Percentiles rank a stretch among this genome's conserved stretches.
phyloP scores from a whole-genome alignment of 1,284 basidiomycete genomes.

The Leccinum subrobustum region DNA sequence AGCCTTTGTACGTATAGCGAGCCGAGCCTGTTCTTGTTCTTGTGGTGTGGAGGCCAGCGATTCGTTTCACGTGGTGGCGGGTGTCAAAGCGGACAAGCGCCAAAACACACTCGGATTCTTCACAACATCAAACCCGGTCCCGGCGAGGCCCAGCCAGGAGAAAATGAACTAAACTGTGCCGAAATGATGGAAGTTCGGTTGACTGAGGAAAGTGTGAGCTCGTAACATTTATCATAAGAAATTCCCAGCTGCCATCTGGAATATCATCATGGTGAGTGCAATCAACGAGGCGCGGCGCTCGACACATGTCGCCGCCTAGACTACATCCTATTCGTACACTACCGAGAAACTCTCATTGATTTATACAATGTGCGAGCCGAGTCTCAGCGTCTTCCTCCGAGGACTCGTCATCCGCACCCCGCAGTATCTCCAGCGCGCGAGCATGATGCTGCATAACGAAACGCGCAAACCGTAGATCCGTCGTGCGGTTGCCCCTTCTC shows the following conservation, averaged over 20 bases:
- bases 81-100: conserved; percentile 29
- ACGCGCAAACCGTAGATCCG: conserved; percentile 33
- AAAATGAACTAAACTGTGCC: conserved; percentile 27
- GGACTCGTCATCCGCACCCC: conserved; percentile 13
- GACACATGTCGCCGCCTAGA: conserved; percentile 6
- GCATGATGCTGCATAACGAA: conserved; percentile 39
- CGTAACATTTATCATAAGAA: conserved; percentile 31
- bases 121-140: conserved; percentile 34
- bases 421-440: conserved; percentile 29
- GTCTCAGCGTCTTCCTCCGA: conserved; percentile 16
- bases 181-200: conserved; percentile 19
- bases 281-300: conserved; percentile 10
- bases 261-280: conserved; percentile 5
- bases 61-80: conserved; percentile 34
- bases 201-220: conserved; percentile 21
- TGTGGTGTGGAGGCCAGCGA: conserved; percentile 27
- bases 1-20: conserved; percentile 28
- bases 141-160: conserved; percentile 17
- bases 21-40: conserved; percentile 17
- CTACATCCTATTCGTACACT: conserved; percentile 5
- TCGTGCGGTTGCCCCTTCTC: conserved; percentile 21
- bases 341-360: conserved; percentile 22
- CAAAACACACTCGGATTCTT: conserved; percentile 32
- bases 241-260: conserved; percentile 24
- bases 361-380: conserved; percentile 31